Base-by-base conservation (phyloP, 164 flowering plant genomes). In the Tetracentron sinense region DNA sequence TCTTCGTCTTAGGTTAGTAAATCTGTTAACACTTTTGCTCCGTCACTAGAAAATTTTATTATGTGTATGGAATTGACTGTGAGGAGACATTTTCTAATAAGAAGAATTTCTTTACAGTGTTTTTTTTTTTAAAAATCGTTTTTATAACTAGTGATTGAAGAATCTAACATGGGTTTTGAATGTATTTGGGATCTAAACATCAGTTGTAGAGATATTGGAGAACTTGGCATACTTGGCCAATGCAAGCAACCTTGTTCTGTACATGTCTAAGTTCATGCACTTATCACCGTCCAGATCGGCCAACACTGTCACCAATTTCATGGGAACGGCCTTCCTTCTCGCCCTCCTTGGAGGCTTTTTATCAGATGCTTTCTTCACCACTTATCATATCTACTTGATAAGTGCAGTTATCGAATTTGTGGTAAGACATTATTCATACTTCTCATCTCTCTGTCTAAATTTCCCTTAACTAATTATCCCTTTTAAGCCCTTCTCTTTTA, bases 331-430 rank as follows among this genome's bases (percentile, higher is more conserved):
- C 42, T 87, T 83, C 74, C 79, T 87, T 29, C 83, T 87, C 1
- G 86, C 87, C 26, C 85, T 87, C 20, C 85, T 87, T 28, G 89
- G 92, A 2, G 92, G 92, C 12, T 84, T 87, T 79, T 60, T 87
- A 17, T 80, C 87, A 12, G 89, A 87, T 44, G 86, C 92, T 10
- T 83, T 71, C 70, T 78, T 78, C 66, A 72, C 83, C 14, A 57
- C 89, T 60, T 87, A 69, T 55, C 66, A 52, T 58, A 75, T 83
- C 64, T 84, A 69, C 75, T 62, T 83, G 53, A 65, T 74, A 48
- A 73, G 84, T 56, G 81, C 86, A 26, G 47, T 64, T 30, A 44
- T 76, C 27, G 86, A 86, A 57, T 69, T 80, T 28, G 38, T 79
- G 70, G 78, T 78, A 63, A 66, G 62, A n/a, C n/a, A n/a, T n/a